Percentiles rank a stretch among this genome's conserved stretches.
phyloP scores from a whole-genome alignment of 164 flowering plant species.

The Tinospora cordifolia region DNA sequence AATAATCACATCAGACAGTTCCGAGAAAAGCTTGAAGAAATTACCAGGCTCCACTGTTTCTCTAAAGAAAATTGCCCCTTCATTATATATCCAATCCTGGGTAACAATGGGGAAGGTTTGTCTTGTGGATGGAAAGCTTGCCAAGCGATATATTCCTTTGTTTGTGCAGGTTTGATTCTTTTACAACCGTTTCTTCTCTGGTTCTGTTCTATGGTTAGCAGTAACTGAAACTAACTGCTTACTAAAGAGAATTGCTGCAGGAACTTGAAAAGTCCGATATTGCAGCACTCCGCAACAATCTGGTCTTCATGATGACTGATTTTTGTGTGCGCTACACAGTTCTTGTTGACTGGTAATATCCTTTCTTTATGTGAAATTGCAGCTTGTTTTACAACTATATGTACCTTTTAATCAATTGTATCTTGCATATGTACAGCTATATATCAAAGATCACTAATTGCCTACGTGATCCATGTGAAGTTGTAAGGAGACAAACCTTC shows the following conservation, averaged over 20 bases:
- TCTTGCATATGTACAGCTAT: constrained; percentile 46
- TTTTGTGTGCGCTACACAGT: constrained; percentile 95
- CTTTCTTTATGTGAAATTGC: background rate
- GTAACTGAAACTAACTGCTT: constrained; percentile 7
- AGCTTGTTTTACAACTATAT: background rate
- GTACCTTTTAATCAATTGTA: constrained; percentile 7
- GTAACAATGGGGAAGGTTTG: constrained; percentile 93
- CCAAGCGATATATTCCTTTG: constrained; percentile 84
- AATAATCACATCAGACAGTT: constrained; percentile 69
- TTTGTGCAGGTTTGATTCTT: constrained; percentile 73
- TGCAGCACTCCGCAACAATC: constrained; percentile 84
- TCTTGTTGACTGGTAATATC: constrained; percentile 84
- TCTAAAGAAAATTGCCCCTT: constrained; percentile 49
- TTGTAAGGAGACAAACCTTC: constrained; percentile 93
- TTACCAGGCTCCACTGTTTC: constrained; percentile 37
- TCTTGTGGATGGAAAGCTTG: constrained; percentile 79
- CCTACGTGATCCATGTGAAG: constrained; percentile 90
- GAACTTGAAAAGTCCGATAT: constrained; percentile 82
- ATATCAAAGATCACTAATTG: constrained; percentile 86
- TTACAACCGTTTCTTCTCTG: background rate
- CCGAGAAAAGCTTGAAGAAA: constrained; percentile 40
- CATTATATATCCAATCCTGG: constrained; percentile 87
- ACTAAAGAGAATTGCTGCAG: constrained; percentile 31
- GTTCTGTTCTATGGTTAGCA: background rate
- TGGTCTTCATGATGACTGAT: constrained; percentile 79